Evolutionary conservation across 2,329 filamentous ascomycete genomes (phyloP).

Genomic region (Penicillium sp.): DNA sequence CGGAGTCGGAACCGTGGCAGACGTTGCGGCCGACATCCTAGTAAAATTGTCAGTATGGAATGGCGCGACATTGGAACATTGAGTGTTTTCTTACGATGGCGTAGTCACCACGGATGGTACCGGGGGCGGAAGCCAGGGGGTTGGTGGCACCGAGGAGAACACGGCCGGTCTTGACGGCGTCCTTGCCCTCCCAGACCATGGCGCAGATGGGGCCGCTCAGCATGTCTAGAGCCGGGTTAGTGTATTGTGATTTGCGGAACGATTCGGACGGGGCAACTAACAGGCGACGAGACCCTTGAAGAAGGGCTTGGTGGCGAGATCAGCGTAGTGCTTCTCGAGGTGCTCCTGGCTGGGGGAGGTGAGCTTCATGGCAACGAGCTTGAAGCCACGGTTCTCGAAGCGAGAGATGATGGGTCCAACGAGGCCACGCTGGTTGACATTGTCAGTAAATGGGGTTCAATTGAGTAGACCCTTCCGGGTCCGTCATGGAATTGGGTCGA

Average conservation of each 20-base stretch:
- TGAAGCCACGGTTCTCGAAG: slow-evolving; percentile 98
- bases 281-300: slow-evolving; percentile 91
- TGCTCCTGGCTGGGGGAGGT: slow-evolving; percentile 83
- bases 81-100: slow-evolving; percentile 58
- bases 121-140: slow-evolving; percentile 87
- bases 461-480: slow-evolving; percentile 1
- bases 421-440: slow-evolving; percentile 73
- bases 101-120: slow-evolving; percentile 96
- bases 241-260: neutral
- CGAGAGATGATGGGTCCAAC: slow-evolving; percentile 95
- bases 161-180: slow-evolving; percentile 98
- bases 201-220: slow-evolving; percentile 91
- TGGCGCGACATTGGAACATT: neutral
- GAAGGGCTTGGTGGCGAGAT: slow-evolving; percentile 93
- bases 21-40: slow-evolving; percentile 91
- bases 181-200: slow-evolving; percentile 99
- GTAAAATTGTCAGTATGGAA: slow-evolving; percentile 14
- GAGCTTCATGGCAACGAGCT: slow-evolving; percentile 98
- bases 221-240: slow-evolving; percentile 68
- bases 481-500: neutral
- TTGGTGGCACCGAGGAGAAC: slow-evolving; percentile 97
- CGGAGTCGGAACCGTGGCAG: slow-evolving; percentile 98
- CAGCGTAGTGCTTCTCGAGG: slow-evolving; percentile 96
- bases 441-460: slow-evolving; percentile 26
- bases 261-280: slow-evolving; percentile 48